Base-by-base conservation (phyloP, 768 basidiomycete species). In the Coprinopsis sp. region DNA sequence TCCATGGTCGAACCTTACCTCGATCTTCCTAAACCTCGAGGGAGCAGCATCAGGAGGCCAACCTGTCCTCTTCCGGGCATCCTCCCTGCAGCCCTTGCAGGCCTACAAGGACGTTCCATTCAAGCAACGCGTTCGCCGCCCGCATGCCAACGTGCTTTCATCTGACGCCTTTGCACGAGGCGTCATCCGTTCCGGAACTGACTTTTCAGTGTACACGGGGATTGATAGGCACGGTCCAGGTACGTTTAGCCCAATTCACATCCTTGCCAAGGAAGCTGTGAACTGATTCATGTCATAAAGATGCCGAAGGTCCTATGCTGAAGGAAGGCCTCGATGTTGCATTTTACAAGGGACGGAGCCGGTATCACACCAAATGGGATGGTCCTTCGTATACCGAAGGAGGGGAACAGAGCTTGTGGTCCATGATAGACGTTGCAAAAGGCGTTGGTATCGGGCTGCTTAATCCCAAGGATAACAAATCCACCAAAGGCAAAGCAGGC, bases 11-110 rank as follows among this genome's bases (percentile, higher is more conserved):
- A 77, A 76, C 23, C 60, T 83, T 19, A 72, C 78, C 0, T 71
- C 78, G 22, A 74, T 74, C 1, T 92, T 92, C 64, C 67, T 92
- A 31, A 92, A 91, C 54, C 72, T 92, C 6, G 90, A 92, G 62
- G 89, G 90, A 12, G 87, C 88, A 3, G 79, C 82, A 12, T 73
- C 81, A 1, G 89, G 87, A 57, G 87, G 87, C 6, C 85, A 86
- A 1, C 87, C 90, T 1, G 64, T 87, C 14, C 69, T 90, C 27
- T 91, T 91, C 66, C 82, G 89, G 3, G 73, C 79, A 0, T 85
- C 86, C 0, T 82, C 78, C 0, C 70, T 76, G 0, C 68, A 72
- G 2, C 70, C 81, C 19, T 69, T 87, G 13, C 69, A 66, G 8
- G 67, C 84, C 0, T 83, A 85, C 64, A 29, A 44, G 24, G 27